Evolutionary conservation across 2,329 filamentous ascomycete genomes (phyloP).

Genomic region (Nannizziopsis barbatae): DNA sequence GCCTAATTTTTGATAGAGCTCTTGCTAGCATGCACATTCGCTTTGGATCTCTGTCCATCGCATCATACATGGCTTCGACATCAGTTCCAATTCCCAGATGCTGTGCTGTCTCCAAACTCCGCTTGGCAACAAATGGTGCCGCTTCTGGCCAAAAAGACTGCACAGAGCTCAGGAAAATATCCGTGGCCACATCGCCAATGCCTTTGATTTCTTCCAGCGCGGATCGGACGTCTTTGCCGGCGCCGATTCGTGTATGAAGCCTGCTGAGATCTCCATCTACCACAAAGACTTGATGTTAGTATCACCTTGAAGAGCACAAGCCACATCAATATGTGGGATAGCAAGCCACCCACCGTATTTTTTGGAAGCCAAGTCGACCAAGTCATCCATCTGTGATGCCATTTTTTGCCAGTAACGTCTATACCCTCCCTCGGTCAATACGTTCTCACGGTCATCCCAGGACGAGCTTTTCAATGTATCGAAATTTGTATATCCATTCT

Average conservation of each 20-base stretch:
- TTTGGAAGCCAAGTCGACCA: conserved; percentile 3
- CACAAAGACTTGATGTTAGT: not conserved
- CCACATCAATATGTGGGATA: not conserved
- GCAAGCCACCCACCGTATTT: conserved; percentile 2
- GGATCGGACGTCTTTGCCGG: not conserved
- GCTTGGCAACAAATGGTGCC: conserved; percentile 1
- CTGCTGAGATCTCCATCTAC: conserved; percentile 7
- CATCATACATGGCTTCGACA: conserved; percentile 1
- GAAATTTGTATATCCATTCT: conserved; percentile 1
- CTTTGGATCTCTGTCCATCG: not conserved
- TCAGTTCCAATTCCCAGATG: conserved; percentile 6
- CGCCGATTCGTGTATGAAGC: conserved; percentile 1
- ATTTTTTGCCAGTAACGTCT: conserved; percentile 3
- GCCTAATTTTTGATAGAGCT: conserved; percentile 6
- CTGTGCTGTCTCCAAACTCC: conserved; percentile 1
- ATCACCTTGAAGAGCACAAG: not conserved
- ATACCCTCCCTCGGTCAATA: conserved; percentile 4
- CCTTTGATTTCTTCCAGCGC: conserved; percentile 7
- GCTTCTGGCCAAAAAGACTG: conserved; percentile 6
- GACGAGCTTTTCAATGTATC: not conserved
- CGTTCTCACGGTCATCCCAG: conserved; percentile 2
- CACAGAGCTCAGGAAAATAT: conserved; percentile 7
- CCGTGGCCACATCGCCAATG: conserved; percentile 5
- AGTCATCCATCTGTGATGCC: conserved; percentile 1
- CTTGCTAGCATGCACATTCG: conserved; percentile 8